These are phyloP conservation scores for Oryza coarctata DNA, from an alignment of 176 grass and related monocot species.

Conservation along the genomic window DNA sequence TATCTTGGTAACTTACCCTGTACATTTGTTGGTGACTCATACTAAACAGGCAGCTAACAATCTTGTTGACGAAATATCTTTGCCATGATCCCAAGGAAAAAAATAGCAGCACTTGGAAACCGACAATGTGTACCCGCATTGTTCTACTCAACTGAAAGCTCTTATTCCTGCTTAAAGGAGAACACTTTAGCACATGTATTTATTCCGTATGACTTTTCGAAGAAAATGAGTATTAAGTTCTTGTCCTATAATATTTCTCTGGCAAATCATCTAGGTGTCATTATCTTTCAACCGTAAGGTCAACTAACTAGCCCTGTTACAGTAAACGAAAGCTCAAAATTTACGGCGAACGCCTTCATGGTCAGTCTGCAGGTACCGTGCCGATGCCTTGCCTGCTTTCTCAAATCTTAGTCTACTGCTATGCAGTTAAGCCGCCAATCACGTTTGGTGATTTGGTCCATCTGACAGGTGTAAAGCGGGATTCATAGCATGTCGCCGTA, in stretches of 20 bases:
- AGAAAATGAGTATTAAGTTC: not conserved
- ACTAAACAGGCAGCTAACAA: not conserved
- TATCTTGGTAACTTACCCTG: not conserved
- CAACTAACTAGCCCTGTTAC: not conserved
- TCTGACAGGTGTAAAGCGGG: conserved; percentile 35
- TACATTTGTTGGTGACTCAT: not conserved
- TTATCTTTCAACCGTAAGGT: not conserved
- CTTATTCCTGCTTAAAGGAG: not conserved
- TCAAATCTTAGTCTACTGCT: not conserved
- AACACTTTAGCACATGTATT: not conserved
- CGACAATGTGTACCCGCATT: not conserved
- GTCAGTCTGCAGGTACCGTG: not conserved
- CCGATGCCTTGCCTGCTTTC: not conserved
- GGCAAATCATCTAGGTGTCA: not conserved
- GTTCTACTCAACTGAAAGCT: not conserved
- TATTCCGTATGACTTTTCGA: not conserved
- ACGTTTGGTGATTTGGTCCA: not conserved
- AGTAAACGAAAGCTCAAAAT: not conserved
- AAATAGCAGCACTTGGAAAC: not conserved
- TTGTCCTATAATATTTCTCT: not conserved
- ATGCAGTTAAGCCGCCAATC: not conserved
- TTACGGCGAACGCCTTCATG: not conserved
- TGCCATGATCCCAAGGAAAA: not conserved
- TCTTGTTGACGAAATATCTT: not conserved
- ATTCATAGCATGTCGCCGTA: conserved; percentile 3